Evolutionary conservation across 2,329 filamentous ascomycete species (phyloP), one percentile per base, ranked within the genome.

Genomic region (Aspergillus spinulosporus): DNA sequence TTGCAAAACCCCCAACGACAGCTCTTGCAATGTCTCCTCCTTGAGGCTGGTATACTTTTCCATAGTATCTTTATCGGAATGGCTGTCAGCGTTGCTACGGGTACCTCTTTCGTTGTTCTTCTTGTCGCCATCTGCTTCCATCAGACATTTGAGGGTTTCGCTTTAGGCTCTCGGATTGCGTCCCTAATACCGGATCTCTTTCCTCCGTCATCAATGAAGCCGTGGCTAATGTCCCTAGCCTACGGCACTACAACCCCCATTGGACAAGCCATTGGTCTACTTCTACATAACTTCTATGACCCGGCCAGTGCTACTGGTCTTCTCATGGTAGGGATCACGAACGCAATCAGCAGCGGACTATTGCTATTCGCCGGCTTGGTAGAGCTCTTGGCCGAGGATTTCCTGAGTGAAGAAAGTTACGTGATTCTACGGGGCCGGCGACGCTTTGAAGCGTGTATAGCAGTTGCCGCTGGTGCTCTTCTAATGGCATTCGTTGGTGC

Each of bases 1-100:
- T 37, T 66, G 69, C 82, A 48, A 80, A 89, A 67, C 79, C 88
- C 72, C 57, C 83, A 86, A 66, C 82, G 87, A 8, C 82, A 88
- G 61, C 80, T 92, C 64, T 76, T 92, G 7, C 90, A 94, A 71
- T 92, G 89, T 63, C 77, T 93, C 45, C 80, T 94, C 26, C 82
- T 94, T 2, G 90, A 93, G 74, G 89, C 89, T 0, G 90, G 90
- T 15, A 93, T 94, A 59, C 80, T 94, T 12, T 93, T 93, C 69
- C 90, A 94, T 76, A 89, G 86, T 67, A 81, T 94, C 52, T 94
- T 94, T 67, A 93, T 94, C 64, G 90, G 90, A 59, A 92, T 93
- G 88, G 89, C 90, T 3, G 81, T 94, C 31, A 91, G 88, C 0
- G 90, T 94, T 0, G 87, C 90, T 0, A 91, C 88, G 0, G 89